These are phyloP conservation scores for Cercospora zeina DNA, from an alignment of 2,329 filamentous ascomycete species.

Conservation along the genomic window DNA sequence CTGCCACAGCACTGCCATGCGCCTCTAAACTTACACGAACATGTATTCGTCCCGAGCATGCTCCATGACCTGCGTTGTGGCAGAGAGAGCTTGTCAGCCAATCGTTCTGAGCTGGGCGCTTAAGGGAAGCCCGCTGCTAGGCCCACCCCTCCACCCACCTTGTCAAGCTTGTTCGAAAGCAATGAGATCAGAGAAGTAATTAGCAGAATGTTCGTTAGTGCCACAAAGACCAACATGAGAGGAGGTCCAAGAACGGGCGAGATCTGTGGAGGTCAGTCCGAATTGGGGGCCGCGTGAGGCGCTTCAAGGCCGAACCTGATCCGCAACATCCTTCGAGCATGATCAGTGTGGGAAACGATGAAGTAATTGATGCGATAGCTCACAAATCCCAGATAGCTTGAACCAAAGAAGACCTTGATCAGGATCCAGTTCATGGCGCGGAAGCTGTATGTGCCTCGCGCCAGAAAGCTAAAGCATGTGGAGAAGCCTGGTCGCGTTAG, in stretches of 20 bases:
- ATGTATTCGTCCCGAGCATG: constrained; percentile 73
- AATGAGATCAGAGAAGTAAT: constrained; percentile 61
- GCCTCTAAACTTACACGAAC: constrained; percentile 61
- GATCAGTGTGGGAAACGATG: constrained; percentile 18
- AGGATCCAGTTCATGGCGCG: constrained; percentile 65
- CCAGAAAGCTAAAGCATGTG: constrained; percentile 79
- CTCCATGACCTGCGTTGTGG: constrained; percentile 54
- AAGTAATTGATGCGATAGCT: constrained; percentile 39
- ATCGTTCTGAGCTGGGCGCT: constrained; percentile 35
- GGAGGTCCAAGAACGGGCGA: constrained; percentile 55
- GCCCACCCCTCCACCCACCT: constrained; percentile 25
- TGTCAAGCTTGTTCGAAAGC: constrained; percentile 31
- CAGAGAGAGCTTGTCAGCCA: constrained; percentile 35
- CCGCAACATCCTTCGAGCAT: constrained; percentile 47
- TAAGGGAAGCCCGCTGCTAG: constrained; percentile 23
- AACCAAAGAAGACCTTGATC: constrained; percentile 72
- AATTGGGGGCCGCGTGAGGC: constrained; percentile 13
- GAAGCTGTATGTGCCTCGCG: constrained; percentile 66
- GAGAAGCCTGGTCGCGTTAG: constrained; percentile 63
- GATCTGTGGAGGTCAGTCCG: constrained; percentile 33
- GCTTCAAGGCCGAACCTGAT: constrained; percentile 44
- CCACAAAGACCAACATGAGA: constrained; percentile 70
- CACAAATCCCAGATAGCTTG: constrained; percentile 71
- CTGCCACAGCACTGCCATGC: constrained; percentile 58
- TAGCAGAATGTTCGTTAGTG: constrained; percentile 72